Conservation (phyloP, 1,284 basidiomycete species). For the Rhodotorula glutinis region DNA sequence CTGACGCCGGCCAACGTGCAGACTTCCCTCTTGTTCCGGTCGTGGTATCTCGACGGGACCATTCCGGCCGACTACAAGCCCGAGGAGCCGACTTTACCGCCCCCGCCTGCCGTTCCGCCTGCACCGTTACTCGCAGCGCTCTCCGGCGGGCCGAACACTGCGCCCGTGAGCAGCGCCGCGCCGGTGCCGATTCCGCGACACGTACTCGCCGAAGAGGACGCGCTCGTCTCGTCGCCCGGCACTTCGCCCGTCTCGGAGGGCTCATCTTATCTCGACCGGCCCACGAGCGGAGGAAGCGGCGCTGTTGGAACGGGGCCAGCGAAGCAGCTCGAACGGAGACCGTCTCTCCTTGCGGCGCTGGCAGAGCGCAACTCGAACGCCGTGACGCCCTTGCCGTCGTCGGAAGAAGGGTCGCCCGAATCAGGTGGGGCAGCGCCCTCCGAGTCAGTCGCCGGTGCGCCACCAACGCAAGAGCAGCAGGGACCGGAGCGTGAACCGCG, state of each 20-base stretch:
- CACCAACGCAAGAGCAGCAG: background rate
- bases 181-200: constrained; percentile 4
- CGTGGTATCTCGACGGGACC: constrained; percentile 37
- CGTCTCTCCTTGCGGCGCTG: constrained; percentile 7
- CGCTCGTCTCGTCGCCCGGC: background rate
- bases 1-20: background rate
- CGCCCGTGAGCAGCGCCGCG: background rate
- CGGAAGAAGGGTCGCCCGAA: background rate
- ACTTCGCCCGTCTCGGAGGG: background rate
- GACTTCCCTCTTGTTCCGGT: constrained; percentile 26
- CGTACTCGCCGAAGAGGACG: background rate
- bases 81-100: background rate
- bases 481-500: background rate
- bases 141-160: too few relatives aligned
- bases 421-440: background rate
- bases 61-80: constrained; percentile 34
- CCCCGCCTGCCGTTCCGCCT: background rate
- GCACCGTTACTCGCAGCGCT: background rate
- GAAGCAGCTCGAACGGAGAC: background rate
- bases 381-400: constrained; percentile 18
- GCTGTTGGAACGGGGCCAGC: background rate
- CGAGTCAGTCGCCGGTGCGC: background rate
- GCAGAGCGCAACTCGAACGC: constrained; percentile 6
- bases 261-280: background rate
- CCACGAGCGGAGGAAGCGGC: background rate